Base-by-base conservation (phyloP, 495 filamentous ascomycete species). In the Penicillium paradoxum region DNA sequence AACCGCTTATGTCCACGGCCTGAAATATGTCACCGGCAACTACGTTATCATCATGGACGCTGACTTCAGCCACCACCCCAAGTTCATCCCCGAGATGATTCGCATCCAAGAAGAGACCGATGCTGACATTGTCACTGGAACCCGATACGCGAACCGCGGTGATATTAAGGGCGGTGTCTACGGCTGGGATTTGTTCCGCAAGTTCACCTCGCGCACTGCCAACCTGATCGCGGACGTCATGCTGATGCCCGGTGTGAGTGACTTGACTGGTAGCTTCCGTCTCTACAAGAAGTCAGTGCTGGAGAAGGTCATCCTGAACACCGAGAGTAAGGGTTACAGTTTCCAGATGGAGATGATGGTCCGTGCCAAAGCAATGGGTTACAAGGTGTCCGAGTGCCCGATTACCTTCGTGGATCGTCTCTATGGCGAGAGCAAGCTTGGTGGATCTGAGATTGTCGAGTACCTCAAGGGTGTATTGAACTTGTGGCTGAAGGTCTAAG, bases 311-410 rank as follows among this genome's bases (percentile, higher is more conserved):
- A 96, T 81, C 58, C 74, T 75, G 64, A 87, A 83, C 64, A 96
- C 91, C 36, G 85, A 95, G 73, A 92, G 89, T 60, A 91, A 96
- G 70, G 93, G 93, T 14, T 98, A 96, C 67, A 92, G 89, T 22
- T 97, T 97, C 79, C 93, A 98, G 83, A 97, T 98, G 93, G 93
- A 96, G 78, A 84, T 89, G 83, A 88, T 89, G 85, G 89, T 95
- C 4, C 80, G 92, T 45, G 93, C 93, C 36, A 96, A 95, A 79
- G 88, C 86, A 13, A 89, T 93, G 86, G 90, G 91, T 2, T 93
- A 79, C 71, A 87, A 79, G 46, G 90, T 98, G 25, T 87, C 86
- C 14, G 93, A 97, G 78, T 91, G 93, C 51, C 93, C 92, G 5
- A 97, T 98, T 58, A 86, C 82, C 19, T 98, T 98, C 72, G 93